Percentiles rank a stretch among this genome's conserved stretches.
phyloP scores from a whole-genome alignment of 352 stramenopile species.

The Phytophthora constricta region DNA sequence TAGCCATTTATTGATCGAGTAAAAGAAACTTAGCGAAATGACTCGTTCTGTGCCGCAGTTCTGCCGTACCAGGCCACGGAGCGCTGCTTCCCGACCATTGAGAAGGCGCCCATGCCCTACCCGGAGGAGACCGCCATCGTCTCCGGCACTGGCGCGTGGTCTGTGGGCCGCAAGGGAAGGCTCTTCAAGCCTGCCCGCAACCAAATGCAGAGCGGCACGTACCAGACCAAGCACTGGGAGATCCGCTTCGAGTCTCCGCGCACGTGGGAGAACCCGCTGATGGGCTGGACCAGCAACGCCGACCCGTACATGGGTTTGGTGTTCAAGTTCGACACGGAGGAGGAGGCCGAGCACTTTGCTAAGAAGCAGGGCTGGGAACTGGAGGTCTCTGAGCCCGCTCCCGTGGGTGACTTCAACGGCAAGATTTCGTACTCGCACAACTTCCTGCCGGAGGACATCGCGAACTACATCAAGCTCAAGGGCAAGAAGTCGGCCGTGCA shows the following conservation, averaged over 20 bases:
- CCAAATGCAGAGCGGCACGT: constrained; percentile 87
- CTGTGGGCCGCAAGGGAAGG: constrained; percentile 65
- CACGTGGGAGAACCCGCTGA: constrained; percentile 94
- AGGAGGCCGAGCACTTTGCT: constrained; percentile 79
- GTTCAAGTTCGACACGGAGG: constrained; percentile 90
- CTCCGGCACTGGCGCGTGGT: constrained; percentile 70
- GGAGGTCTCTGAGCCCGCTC: constrained; percentile 81
- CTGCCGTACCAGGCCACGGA: constrained; percentile 69
- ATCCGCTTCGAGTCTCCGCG: constrained; percentile 76
- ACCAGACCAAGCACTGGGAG: constrained; percentile 88
- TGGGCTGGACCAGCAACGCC: constrained; percentile 93
- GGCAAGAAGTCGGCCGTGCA: constrained; percentile 79
- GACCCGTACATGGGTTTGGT: constrained; percentile 89
- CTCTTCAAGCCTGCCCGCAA: constrained; percentile 81
- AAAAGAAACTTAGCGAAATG: too few species aligned
- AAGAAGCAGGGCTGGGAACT: constrained; percentile 91
- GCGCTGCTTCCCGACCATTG: constrained; percentile 50
- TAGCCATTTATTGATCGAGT: too few species aligned
- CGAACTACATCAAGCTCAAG: constrained; percentile 81
- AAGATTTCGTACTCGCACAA: constrained; percentile 90
- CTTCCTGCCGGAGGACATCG: constrained; percentile 77
- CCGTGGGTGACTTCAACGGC: constrained; percentile 69
- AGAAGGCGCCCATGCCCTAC: constrained; percentile 61
- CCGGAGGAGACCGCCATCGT: constrained; percentile 70
- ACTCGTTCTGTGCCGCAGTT: constrained; percentile 40